A percentile compares a stretch with the other conserved stretches of the same genome.
These are phyloP conservation scores for Fallopia convolvulus DNA, from an alignment of 148 eudicot species.

Conservation along the genomic window DNA sequence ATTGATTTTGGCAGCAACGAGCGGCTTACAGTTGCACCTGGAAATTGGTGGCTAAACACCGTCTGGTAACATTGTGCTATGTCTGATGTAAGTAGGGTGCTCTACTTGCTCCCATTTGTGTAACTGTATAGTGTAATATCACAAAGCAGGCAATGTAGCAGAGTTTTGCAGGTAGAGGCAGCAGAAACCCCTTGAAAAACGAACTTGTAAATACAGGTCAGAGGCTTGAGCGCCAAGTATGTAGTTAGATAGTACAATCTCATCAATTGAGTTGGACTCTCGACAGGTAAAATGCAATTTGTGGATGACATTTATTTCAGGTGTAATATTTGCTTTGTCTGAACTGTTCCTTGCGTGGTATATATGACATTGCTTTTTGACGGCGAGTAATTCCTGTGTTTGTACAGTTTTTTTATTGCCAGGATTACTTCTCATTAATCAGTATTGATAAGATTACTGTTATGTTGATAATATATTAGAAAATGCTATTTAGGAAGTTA, in stretches of 20 bases:
- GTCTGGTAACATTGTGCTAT: not conserved
- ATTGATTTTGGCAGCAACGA: not conserved
- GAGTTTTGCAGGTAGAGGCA: slow-evolving; percentile 10
- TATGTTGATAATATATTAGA: too few relatives aligned
- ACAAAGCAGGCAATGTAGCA: not conserved
- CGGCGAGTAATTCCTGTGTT: not conserved
- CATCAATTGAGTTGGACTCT: not conserved
- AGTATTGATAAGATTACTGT: too few relatives aligned
- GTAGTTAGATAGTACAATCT: not conserved
- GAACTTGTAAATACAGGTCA: not conserved
- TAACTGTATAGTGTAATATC: slow-evolving; percentile 9
- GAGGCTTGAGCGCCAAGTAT: slow-evolving; percentile 7
- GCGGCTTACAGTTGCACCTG: not conserved
- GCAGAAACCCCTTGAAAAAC: not conserved
- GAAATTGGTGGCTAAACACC: not conserved
- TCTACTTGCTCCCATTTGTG: not conserved
- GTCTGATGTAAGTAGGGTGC: not conserved
- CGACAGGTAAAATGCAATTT: not conserved
- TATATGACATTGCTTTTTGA: not conserved
- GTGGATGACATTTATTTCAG: not conserved
- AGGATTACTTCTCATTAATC: too few relatives aligned
- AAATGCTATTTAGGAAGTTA: too few relatives aligned
- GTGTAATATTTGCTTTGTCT: not conserved
- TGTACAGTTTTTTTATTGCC: too few relatives aligned
- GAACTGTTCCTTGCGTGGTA: not conserved